Conservation (phyloP, 2,329 filamentous ascomycete genomes). For the Pseudogymnoascus sp. region DNA sequence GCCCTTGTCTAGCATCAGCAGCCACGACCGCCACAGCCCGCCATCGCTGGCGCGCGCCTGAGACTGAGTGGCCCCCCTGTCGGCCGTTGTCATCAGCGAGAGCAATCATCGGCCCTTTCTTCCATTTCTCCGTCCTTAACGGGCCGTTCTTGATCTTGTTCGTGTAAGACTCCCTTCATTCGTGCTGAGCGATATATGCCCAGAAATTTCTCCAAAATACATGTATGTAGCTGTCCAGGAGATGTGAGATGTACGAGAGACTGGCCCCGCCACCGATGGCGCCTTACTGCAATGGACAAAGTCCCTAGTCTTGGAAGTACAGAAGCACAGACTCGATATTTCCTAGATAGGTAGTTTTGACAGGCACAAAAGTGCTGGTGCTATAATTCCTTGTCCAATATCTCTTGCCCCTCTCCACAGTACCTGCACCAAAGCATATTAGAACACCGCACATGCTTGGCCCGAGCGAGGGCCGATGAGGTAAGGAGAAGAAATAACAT, state of each 20-base stretch:
- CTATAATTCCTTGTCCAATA: slow-evolving; percentile 8
- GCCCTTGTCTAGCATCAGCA: neutral
- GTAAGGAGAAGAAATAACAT: neutral
- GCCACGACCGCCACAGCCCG: neutral
- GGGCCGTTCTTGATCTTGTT: neutral
- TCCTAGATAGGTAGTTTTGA: neutral
- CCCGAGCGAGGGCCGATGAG: neutral
- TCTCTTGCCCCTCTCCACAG: slow-evolving; percentile 5
- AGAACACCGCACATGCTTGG: neutral
- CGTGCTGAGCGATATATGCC: neutral
- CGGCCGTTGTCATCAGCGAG: neutral
- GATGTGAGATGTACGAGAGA: neutral
- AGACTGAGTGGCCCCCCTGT: neutral
- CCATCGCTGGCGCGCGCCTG: slow-evolving; percentile 5
- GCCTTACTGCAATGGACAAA: neutral
- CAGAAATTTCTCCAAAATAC: neutral
- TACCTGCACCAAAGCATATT: slow-evolving; percentile 8
- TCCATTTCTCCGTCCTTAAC: neutral
- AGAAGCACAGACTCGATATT: neutral
- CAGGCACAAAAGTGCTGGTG: neutral
- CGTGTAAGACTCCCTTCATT: neutral
- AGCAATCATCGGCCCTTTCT: neutral
- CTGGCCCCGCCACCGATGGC: neutral
- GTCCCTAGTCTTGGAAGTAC: neutral
- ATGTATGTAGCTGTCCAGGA: neutral